Percentiles rank a stretch among this genome's conserved stretches.
Conservation (phyloP, 1,284 basidiomycete species). For the Malassezia sympodialis region DNA sequence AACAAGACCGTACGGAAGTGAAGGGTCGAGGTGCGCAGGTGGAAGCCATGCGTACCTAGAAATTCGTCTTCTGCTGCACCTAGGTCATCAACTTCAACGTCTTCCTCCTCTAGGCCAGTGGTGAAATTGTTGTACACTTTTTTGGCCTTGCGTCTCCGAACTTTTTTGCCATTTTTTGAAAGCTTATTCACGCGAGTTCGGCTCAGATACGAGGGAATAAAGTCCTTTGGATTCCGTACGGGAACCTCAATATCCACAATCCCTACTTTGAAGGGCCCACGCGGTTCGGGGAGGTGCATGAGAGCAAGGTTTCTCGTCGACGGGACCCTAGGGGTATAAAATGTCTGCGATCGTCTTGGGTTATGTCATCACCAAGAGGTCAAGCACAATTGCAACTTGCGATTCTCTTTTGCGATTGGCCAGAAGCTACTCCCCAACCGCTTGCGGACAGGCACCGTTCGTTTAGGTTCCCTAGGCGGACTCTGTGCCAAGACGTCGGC, state of each 20-base stretch:
- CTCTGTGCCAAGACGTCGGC: background rate
- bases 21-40: conserved; percentile 25
- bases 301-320: background rate
- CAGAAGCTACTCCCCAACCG: background rate
- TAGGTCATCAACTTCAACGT: background rate
- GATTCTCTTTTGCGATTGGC: background rate
- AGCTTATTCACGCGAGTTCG: conserved; percentile 13
- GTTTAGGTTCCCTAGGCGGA: background rate
- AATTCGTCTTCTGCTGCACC: background rate
- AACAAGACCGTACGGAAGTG: conserved; percentile 37
- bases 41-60: conserved; percentile 1
- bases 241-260: conserved; percentile 37
- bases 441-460: background rate
- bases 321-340: background rate
- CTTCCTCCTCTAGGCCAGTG: background rate
- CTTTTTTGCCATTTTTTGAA: conserved; percentile 16
- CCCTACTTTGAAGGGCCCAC: conserved; percentile 30
- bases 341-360: background rate
- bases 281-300: conserved; percentile 2
- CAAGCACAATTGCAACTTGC: background rate
- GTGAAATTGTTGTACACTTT: conserved; percentile 13
- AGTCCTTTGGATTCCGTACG: conserved; percentile 27
- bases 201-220: conserved; percentile 17
- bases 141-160: conserved; percentile 18
- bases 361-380: background rate